Conservation (phyloP, 768 basidiomycete species). For the Suillus spraguei region DNA sequence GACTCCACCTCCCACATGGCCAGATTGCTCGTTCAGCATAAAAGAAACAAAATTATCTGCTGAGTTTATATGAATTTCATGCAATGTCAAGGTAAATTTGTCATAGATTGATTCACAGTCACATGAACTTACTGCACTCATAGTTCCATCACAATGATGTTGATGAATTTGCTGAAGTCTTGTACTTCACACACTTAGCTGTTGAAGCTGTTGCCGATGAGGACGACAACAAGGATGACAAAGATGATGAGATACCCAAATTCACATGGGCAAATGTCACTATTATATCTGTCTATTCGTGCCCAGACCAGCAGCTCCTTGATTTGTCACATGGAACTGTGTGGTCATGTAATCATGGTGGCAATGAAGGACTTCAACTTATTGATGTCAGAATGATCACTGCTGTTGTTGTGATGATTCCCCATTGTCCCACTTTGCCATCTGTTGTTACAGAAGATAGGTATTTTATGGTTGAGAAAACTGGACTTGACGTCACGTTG, state of each 20-base stretch:
- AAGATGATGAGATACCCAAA: background rate
- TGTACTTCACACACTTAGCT: background rate
- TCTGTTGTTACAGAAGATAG: background rate
- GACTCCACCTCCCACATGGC: slow-evolving; percentile 24
- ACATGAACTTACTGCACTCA: background rate
- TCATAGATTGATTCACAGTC: background rate
- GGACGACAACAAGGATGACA: background rate
- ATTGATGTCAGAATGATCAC: background rate
- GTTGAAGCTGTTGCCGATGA: background rate
- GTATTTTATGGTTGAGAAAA: background rate
- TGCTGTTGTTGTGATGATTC: background rate
- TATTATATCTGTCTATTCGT: background rate
- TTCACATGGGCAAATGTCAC: background rate
- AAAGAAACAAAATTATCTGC: slow-evolving; percentile 24
- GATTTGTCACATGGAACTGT: background rate
- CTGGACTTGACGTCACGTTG: background rate
- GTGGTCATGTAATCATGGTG: background rate
- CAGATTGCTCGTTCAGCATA: slow-evolving; percentile 25
- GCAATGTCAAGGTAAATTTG: slow-evolving; percentile 37
- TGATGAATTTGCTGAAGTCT: background rate
- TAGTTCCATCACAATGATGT: background rate
- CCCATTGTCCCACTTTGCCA: background rate
- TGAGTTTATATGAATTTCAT: slow-evolving; percentile 26
- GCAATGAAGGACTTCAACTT: background rate
- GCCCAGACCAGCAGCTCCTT: background rate